Evolutionary conservation across 306 rosid genomes (phyloP), one percentile per base, ranked within the genome.

Genomic region (Trifolium pratense): DNA sequence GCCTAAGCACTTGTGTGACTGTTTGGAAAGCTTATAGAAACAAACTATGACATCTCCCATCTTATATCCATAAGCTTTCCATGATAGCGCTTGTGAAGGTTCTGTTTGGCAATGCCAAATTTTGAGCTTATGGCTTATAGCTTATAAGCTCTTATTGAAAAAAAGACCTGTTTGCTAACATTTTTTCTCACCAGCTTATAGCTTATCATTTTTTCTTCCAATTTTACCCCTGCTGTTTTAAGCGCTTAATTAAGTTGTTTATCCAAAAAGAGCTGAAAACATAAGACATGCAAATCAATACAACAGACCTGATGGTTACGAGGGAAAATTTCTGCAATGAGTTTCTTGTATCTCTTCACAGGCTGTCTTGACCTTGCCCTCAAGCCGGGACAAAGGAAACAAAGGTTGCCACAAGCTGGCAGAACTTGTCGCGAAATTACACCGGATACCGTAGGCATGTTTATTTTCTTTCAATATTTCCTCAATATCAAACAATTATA

Each of bases 271-370:
- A 21, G 16, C 18, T 18, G 2, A 9, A 5, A n/a, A 63, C 16
- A 63, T 37, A 20, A 63, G 5, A 63, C 13, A 37, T 36, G 11
- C 26, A 14, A 46, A 74, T 37, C 32, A 60, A 76, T 45, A 32
- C 53, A 61, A 70, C 83, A 37, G 2, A 94, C 98, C 98, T 79
- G 88, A 69, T 62, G 26, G 1, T 87, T 81, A 13, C 89, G 96
- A 69, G 97, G 98, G 52, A 94, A 91, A 81, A 89, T 89, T 9
- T 91, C 97, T 53, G 97, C 89, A 31, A 94, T 88, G 77, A 94
- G 90, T 87, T 90, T 94, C 96, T 94, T 94, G 89, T 94, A 94
- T 82, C 98, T 88, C 95, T 94, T 94, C 42, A 94, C 96, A 29
- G 98, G 98, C 85, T 94, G 98, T 69, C 97, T 86, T 37, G 98